These are phyloP conservation scores for Thelonectria rubi DNA, from an alignment of 2,329 filamentous ascomycete species.

Conservation along the genomic window DNA sequence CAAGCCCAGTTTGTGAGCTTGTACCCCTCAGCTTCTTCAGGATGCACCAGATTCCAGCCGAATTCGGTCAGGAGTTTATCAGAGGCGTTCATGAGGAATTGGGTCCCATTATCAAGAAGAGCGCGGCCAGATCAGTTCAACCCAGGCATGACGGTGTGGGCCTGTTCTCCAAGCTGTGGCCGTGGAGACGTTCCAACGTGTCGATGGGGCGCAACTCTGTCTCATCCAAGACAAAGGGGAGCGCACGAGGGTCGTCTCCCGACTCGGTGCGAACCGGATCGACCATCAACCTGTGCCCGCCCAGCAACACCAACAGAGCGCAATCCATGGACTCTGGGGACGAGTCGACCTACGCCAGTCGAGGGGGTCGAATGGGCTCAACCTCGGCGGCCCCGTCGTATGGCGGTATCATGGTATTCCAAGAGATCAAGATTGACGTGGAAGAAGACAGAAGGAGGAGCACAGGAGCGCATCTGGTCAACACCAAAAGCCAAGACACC, in stretches of 20 bases:
- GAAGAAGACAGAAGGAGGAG: constrained; percentile 34
- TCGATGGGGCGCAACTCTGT: constrained; percentile 1
- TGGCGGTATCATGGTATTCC: constrained; percentile 70
- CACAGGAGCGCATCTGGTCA: constrained; percentile 14
- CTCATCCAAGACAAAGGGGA: constrained; percentile 9
- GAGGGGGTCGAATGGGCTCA: constrained; percentile 41
- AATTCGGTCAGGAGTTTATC: constrained; percentile 67
- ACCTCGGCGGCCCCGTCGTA: constrained; percentile 32
- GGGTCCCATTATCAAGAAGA: constrained; percentile 54
- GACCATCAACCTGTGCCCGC: constrained; percentile 40
- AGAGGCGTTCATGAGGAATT: constrained; percentile 70
- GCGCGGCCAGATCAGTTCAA: constrained; percentile 16
- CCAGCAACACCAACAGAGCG: constrained; percentile 25
- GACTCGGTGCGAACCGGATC: constrained; percentile 36
- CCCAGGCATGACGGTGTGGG: constrained; percentile 13
- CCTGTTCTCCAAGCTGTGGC: constrained; percentile 28
- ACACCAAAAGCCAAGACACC: constrained; percentile 19
- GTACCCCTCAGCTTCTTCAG: constrained; percentile 72
- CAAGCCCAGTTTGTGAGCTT: constrained; percentile 64
- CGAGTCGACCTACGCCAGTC: constrained; percentile 31
- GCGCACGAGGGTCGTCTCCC: constrained; percentile 27
- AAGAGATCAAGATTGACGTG: constrained; percentile 67
- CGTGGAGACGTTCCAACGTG: constrained; percentile 23
- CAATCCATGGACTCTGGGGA: constrained; percentile 30
- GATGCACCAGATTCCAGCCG: constrained; percentile 69